Percentiles rank a stretch among this genome's conserved stretches.
Evolutionary conservation across 169 alveolate genomes (phyloP).

Genomic region (Theileria parva): DNA sequence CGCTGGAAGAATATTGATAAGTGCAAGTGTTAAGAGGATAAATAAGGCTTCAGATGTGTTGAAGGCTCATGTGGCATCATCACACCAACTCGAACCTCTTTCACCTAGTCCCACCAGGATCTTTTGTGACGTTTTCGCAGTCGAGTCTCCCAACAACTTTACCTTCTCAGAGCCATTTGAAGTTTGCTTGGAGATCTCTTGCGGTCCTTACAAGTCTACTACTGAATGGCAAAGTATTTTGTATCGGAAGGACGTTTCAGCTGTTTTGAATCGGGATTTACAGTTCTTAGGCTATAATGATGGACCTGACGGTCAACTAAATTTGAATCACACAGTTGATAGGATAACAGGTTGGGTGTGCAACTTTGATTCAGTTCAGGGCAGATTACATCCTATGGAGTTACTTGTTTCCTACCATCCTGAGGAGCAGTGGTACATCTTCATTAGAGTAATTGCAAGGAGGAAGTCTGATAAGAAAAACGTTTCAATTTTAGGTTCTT

Average conservation of each 20-base stretch:
- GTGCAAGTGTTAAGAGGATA: conserved; percentile 84
- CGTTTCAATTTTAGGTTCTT: conserved; percentile 29
- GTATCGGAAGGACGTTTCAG: not conserved
- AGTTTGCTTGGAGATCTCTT: conserved; percentile 77
- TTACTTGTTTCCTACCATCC: conserved; percentile 71
- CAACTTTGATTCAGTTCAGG: conserved; percentile 57
- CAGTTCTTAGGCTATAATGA: conserved; percentile 17
- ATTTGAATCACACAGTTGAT: conserved; percentile 33
- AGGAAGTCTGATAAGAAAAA: conserved; percentile 17
- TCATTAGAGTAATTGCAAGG: conserved; percentile 73
- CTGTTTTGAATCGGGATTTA: conserved; percentile 13
- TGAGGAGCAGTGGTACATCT: conserved; percentile 83
- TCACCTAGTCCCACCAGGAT: conserved; percentile 77
- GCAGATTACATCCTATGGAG: conserved; percentile 71
- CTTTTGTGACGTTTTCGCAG: conserved; percentile 83
- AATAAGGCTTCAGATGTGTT: conserved; percentile 78
- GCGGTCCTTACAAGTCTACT: conserved; percentile 82
- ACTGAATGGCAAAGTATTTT: conserved; percentile 72
- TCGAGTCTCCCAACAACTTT: conserved; percentile 71
- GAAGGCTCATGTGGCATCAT: conserved; percentile 84
- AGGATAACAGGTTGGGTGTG: conserved; percentile 35
- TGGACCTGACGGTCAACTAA: conserved; percentile 24
- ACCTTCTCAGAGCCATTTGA: conserved; percentile 50
- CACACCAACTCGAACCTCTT: conserved; percentile 84
- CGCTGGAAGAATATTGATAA: conserved; percentile 84